A percentile compares a stretch with the other conserved stretches of the same genome.
Evolutionary conservation across 805 yeast genomes (phyloP).

Genomic region (Hanseniaspora mollemarum): DNA sequence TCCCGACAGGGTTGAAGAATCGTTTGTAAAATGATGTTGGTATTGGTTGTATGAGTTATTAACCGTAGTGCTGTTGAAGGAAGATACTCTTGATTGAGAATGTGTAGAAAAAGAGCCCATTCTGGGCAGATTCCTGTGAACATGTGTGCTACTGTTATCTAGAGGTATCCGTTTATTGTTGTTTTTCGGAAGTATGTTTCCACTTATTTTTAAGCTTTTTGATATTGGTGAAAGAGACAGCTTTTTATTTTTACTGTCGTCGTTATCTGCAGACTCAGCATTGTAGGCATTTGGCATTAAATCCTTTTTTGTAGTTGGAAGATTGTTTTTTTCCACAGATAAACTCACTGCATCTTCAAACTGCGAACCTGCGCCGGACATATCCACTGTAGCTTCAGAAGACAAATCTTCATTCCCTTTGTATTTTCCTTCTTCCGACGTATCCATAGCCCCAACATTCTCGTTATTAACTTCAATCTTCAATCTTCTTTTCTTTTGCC

Average conservation of each 20-base stretch:
- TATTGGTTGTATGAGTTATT: neutral
- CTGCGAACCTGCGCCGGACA: neutral
- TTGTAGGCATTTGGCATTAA: neutral
- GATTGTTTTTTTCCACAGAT: neutral
- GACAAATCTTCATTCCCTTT: neutral
- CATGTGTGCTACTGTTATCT: neutral
- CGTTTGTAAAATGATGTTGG: neutral
- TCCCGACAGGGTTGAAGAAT: neutral
- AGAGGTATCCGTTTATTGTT: neutral
- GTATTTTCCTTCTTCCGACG: too few species aligned
- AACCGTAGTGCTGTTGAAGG: constrained; percentile 9
- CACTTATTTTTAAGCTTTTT: neutral
- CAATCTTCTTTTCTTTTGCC: constrained; percentile 7
- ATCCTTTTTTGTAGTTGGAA: neutral
- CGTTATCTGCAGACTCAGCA: neutral
- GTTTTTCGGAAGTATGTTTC: constrained; percentile 4
- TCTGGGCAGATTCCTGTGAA: neutral
- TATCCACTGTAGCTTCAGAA: neutral
- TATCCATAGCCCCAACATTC: neutral
- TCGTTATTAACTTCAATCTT: constrained; percentile 10
- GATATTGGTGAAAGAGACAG: neutral
- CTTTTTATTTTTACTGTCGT: neutral
- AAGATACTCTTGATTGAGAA: constrained; percentile 8
- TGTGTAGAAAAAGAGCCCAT: constrained; percentile 14
- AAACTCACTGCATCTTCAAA: neutral